phyloP scores from a whole-genome alignment of 2,329 filamentous ascomycete genomes.

The Cladosporium colombiae region DNA sequence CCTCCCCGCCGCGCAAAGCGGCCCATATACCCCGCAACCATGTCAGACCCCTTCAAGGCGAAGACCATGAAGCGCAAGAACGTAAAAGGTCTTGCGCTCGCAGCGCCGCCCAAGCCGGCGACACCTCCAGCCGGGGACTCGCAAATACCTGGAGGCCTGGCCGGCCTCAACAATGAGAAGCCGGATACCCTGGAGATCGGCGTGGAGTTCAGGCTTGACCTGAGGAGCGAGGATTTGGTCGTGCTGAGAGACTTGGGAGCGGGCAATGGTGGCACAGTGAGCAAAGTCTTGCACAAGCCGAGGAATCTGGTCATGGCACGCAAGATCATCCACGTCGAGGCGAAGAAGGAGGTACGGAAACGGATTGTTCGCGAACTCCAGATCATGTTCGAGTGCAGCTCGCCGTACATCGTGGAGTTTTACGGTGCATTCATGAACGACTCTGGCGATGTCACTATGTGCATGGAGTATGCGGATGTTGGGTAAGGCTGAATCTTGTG shows the following conservation, averaged over 20 bases:
- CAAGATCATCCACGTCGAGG: conserved; percentile 99
- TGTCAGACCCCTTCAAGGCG: conserved; percentile 64
- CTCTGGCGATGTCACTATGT: conserved; percentile 97
- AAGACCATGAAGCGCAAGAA: conserved; percentile 98
- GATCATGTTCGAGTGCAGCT: conserved; percentile 98
- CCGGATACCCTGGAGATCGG: conserved; percentile 87
- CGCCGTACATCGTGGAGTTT: conserved; percentile 94
- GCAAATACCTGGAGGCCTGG: conserved; percentile 60
- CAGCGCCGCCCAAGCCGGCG: conserved; percentile 69
- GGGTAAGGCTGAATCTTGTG: conserved; percentile 64
- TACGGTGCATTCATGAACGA: conserved; percentile 97
- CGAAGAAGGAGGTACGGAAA: conserved; percentile 94
- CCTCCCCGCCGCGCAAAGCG: conserved; percentile 12
- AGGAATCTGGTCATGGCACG: conserved; percentile 96
- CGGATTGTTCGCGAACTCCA: conserved; percentile 95
- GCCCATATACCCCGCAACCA: conserved; percentile 25
- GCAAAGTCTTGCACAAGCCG: conserved; percentile 92
- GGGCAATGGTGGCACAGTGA: conserved; percentile 96
- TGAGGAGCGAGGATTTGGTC: conserved; percentile 88
- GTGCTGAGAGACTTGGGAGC: conserved; percentile 92
- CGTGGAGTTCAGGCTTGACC: conserved; percentile 91
- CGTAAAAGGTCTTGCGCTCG: conserved; percentile 90
- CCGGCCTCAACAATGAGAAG: conserved; percentile 58
- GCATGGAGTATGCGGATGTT: conserved; percentile 99
- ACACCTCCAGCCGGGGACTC: conserved; percentile 72